These are phyloP conservation scores for Cytospora piceicola DNA, from an alignment of 2,329 filamentous ascomycete species.

Conservation along the genomic window DNA sequence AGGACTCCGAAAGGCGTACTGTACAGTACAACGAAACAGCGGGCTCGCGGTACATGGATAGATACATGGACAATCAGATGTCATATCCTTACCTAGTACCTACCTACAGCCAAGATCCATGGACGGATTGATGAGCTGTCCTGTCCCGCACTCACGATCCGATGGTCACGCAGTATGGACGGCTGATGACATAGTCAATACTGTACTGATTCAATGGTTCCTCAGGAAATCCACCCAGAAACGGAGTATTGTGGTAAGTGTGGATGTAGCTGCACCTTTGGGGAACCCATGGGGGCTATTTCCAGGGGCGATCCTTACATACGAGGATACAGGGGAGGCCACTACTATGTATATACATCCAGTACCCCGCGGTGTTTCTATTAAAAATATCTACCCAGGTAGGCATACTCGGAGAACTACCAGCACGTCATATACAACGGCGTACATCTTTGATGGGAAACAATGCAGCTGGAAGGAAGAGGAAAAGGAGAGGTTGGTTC, in stretches of 20 bases:
- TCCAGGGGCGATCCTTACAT: constrained; percentile 29
- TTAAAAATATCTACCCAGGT: not conserved
- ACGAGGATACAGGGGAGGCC: not conserved
- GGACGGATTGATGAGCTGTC: constrained; percentile 2
- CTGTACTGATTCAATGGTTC: constrained; percentile 21
- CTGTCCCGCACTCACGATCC: not conserved
- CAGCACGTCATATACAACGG: not conserved
- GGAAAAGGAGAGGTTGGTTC: not conserved
- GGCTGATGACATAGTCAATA: not conserved
- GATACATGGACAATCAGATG: not conserved
- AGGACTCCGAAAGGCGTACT: not conserved
- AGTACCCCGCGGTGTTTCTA: constrained; percentile 10
- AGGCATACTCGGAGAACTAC: not conserved
- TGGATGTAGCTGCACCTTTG: constrained; percentile 29
- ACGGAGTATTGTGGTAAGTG: constrained; percentile 7
- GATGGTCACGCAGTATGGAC: not conserved
- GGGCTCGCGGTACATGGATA: not conserved
- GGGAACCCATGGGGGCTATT: constrained; percentile 11
- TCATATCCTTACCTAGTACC: not conserved
- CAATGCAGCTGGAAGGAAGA: too few species aligned
- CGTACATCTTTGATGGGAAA: not conserved
- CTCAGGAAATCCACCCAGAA: constrained; percentile 23
- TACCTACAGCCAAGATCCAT: not conserved
- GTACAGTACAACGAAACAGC: not conserved
- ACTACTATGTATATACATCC: not conserved